Base-by-base conservation (phyloP, 306 rosid species). In the Pyrus betulifolia region DNA sequence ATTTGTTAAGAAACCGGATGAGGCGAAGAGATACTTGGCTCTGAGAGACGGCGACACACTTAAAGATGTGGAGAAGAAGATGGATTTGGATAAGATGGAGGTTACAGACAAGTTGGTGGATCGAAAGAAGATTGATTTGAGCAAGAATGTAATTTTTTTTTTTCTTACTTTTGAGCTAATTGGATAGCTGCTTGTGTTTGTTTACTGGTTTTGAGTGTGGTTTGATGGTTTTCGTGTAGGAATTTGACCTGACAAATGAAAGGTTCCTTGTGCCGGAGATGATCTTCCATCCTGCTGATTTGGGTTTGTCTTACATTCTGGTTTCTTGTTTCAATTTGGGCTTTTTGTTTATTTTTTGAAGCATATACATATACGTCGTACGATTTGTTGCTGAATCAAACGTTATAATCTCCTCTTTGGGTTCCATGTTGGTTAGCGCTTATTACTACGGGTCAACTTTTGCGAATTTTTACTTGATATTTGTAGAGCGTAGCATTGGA, bases 251-350 rank as follows among this genome's bases (percentile, higher is more conserved):
- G 88, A 89, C 97, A 28, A 95, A 95, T 44, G 98, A 95, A 71
- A 93, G 98, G 19, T 92, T 95, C 88, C 96, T 95, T 74, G 97
- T 92, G 31, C 97, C 98, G 0, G 98, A 95, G 89, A 95, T 95
- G 98, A 83, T 95, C 59, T 95, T 95, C 82, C 97, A 87, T 77
- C 98, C 98, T 57, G 91, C 96, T 68, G 96, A 95, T 92, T 81
- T 95, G 78, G 98, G 97, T 92, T 17, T 72, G 91, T 84, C 59
- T 80, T 62, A 19, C 52, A 28, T 31, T 73, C 25, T 33, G 17
- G 11, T 55, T 19, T 33, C 54, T 21, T 54, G 44, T 52, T 70
- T 52, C 51, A 4, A 76, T 8, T 33, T 15, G 22, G 51, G 71
- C 38, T 2, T 27, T 33, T 30, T 30, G 30, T 12, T 74, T 23